Conservation (phyloP, 345 rosid genomes). For the Eutrema yunnanense region DNA sequence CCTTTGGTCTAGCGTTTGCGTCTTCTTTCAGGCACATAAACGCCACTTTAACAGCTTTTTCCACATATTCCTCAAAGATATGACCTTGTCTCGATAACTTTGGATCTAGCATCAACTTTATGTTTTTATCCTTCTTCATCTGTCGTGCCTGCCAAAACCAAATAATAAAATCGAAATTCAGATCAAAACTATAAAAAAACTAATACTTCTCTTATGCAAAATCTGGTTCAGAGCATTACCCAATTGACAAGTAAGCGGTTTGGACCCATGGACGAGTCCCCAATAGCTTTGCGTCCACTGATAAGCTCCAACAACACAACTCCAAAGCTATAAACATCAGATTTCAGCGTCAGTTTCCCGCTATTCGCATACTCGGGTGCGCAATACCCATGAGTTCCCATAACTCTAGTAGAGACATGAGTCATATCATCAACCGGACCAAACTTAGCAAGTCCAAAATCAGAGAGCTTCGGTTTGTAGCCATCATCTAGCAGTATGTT, state of each 20-base stretch:
- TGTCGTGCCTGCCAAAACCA: conserved; percentile 30
- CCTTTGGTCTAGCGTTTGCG: conserved; percentile 43
- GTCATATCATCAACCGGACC: conserved; percentile 52
- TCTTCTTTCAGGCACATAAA: conserved; percentile 43
- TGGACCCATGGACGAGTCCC: conserved; percentile 23
- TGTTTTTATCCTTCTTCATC: conserved; percentile 15
- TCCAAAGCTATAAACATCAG: conserved; percentile 72
- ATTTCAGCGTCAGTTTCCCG: conserved; percentile 49
- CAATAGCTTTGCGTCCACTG: conserved; percentile 50
- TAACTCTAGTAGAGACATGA: conserved; percentile 60
- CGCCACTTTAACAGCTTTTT: conserved; percentile 49
- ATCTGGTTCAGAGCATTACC: conserved; percentile 41
- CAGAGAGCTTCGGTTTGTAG: conserved; percentile 56
- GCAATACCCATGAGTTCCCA: conserved; percentile 77
- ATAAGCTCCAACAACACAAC: conserved; percentile 64
- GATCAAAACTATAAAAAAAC: too few species aligned
- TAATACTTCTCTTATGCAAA: not conserved
- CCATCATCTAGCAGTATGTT: conserved; percentile 49
- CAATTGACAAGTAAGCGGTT: conserved; percentile 41
- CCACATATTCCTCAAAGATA: conserved; percentile 28
- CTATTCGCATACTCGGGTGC: conserved; percentile 62
- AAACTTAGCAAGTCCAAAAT: conserved; percentile 74
- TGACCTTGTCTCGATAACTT: conserved; percentile 26
- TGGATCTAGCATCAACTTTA: conserved; percentile 45
- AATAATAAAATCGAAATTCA: too few species aligned